Base-by-base conservation (phyloP, 345 rosid species). In the Salix arbutifolia region DNA sequence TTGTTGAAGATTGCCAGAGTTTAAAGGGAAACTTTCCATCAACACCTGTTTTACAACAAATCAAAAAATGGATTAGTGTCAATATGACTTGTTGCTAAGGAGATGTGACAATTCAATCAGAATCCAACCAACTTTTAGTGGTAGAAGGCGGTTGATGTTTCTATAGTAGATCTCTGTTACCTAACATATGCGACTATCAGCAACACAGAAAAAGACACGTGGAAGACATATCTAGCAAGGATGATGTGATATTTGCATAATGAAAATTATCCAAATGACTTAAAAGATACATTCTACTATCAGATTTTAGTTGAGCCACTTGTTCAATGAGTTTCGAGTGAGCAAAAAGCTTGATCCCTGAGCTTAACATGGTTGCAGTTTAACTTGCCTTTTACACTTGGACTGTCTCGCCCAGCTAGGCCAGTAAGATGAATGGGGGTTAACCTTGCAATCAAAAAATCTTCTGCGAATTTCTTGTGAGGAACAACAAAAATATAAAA, bases 1-100 rank as follows among this genome's bases (percentile, higher is more conserved):
- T 71, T 6, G 76, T 74, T 72, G 76, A 75, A 70, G 69, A 69
- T 79, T 71, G 76, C 78, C 69, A 48, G 25, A 21, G 66, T 61
- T 72, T 21, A 18, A 80, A 76, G 82, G 33, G 65, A 65, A 53
- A 25, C 73, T 62, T 67, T 26, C 53, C 69, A 53, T 74, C 70
- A 69, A 17, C 23, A 31, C 66, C 69, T 58, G 76, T 73, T 60
- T 74, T 12, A 73, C 72, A 62, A 33, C 26, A 72, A 53, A 65
- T 66, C 28, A 1, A 40, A 19, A 61, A n/a, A 46, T 31, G 23
- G 21, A 40, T 42, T 16, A 42, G 31, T 40, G 62, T 65, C 30
- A 35, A 30, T 69, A 65, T 13, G 37, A 60, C 37, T 50, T 23
- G 62, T 28, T 67, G 69, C 31, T 23, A 25, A 35, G 40, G 28